phyloP scores from a whole-genome alignment of 768 basidiomycete genomes.

The Mrakia frigida region DNA sequence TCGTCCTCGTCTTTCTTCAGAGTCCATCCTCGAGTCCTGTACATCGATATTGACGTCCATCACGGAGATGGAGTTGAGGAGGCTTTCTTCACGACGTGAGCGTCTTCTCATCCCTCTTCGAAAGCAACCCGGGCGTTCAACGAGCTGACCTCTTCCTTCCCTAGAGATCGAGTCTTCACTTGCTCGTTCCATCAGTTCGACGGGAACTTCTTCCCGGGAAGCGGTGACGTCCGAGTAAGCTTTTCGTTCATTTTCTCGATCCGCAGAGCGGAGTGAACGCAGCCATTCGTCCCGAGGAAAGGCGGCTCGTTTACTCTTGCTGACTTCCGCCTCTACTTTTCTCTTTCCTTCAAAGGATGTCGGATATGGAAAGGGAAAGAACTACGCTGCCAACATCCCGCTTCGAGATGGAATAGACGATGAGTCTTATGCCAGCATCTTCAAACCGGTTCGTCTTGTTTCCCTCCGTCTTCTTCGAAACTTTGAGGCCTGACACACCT shows the following conservation, averaged over 20 bases:
- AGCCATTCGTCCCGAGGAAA: no score
- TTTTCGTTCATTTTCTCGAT: neutral
- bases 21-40: constrained; percentile 69
- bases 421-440: constrained; percentile 75
- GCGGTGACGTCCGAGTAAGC: constrained; percentile 59
- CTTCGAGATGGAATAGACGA: constrained; percentile 91
- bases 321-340: neutral
- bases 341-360: constrained; percentile 53
- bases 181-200: constrained; percentile 88
- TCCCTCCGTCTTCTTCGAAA: neutral
- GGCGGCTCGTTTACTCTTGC: no score
- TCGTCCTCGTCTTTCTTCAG: constrained; percentile 42
- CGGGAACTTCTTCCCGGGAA: constrained; percentile 89
- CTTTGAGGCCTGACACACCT: neutral
- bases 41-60: constrained; percentile 97
- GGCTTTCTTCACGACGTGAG: constrained; percentile 82
- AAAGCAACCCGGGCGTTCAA: no score
- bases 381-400: constrained; percentile 89
- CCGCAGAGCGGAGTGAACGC: no score
- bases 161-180: constrained; percentile 82
- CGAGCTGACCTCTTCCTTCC: no score
- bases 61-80: constrained; percentile 99
- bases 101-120: no score
- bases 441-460: constrained; percentile 62
- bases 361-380: constrained; percentile 73